These are phyloP conservation scores for Cucurbita maxima DNA, from an alignment of 306 rosid genomes.

Conservation along the genomic window DNA sequence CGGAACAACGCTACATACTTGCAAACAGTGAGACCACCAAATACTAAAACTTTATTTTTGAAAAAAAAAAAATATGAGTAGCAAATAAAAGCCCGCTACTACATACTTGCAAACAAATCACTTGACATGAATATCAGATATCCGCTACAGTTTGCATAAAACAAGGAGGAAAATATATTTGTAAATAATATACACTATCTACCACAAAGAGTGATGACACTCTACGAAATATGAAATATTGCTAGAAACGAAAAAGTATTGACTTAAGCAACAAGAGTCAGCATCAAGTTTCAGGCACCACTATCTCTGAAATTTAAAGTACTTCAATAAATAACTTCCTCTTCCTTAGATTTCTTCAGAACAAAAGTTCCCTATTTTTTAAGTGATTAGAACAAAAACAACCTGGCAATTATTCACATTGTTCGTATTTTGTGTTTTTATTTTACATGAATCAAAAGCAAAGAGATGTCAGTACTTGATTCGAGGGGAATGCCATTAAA, in stretches of 20 bases:
- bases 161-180: neutral
- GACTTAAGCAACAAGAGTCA: neutral
- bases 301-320: neutral
- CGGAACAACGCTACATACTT: neutral
- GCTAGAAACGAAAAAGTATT: neutral
- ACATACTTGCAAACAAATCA: neutral
- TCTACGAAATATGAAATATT: neutral
- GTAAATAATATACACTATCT: neutral
- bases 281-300: neutral
- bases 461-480: neutral
- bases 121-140: neutral
- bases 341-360: neutral
- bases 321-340: neutral
- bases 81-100: neutral
- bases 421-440: no score
- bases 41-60: neutral
- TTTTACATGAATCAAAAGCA: neutral
- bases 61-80: neutral
- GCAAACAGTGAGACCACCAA: neutral
- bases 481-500: neutral
- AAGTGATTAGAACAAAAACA: neutral
- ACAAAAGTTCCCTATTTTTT: neutral
- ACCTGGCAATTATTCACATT: neutral
- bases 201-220: neutral
- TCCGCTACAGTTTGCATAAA: neutral